These are phyloP conservation scores for Taphrina pruni DNA, from an alignment of 1,139 yeast species.

Conservation along the genomic window DNA sequence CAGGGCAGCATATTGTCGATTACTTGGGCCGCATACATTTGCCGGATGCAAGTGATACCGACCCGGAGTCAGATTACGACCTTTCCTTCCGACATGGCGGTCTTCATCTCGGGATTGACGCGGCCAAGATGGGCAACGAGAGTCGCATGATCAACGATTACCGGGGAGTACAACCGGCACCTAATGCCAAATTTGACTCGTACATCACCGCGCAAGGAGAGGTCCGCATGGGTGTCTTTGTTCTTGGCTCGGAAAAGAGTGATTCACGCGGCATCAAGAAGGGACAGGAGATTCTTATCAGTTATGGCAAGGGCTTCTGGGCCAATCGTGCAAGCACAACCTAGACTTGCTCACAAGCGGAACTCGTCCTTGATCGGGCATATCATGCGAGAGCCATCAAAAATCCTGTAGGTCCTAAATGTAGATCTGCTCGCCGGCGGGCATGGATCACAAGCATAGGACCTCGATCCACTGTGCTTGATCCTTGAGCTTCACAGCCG, in stretches of 20 bases:
- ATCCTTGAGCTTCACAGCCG: too few species aligned
- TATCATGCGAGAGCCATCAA: too few species aligned
- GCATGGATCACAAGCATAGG: too few species aligned
- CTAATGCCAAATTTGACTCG: slow-evolving; percentile 49
- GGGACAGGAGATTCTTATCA: slow-evolving; percentile 25
- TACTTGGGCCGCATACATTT: slow-evolving; percentile 49
- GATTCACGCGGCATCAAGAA: slow-evolving; percentile 20
- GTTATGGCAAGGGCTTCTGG: slow-evolving; percentile 40
- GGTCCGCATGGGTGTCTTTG: slow-evolving; percentile 33
- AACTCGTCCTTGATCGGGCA: too few species aligned
- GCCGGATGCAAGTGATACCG: slow-evolving; percentile 46
- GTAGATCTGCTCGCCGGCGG: too few species aligned
- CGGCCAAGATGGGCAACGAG: slow-evolving; percentile 48
- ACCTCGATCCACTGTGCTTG: too few species aligned
- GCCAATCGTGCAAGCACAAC: slow-evolving; percentile 46
- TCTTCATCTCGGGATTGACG: slow-evolving; percentile 48
- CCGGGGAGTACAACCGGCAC: slow-evolving; percentile 48
- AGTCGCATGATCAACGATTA: slow-evolving; percentile 51
- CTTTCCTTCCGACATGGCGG: slow-evolving; percentile 46
- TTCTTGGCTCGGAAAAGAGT: slow-evolving; percentile 5
- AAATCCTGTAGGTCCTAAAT: too few species aligned
- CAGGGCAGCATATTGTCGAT: slow-evolving; percentile 48
- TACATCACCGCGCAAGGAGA: slow-evolving; percentile 46
- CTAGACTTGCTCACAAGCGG: slow-evolving; percentile 18
- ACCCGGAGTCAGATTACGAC: slow-evolving; percentile 49